phyloP scores from a whole-genome alignment of 768 basidiomycete genomes.

The Flagelloscypha sp. region DNA sequence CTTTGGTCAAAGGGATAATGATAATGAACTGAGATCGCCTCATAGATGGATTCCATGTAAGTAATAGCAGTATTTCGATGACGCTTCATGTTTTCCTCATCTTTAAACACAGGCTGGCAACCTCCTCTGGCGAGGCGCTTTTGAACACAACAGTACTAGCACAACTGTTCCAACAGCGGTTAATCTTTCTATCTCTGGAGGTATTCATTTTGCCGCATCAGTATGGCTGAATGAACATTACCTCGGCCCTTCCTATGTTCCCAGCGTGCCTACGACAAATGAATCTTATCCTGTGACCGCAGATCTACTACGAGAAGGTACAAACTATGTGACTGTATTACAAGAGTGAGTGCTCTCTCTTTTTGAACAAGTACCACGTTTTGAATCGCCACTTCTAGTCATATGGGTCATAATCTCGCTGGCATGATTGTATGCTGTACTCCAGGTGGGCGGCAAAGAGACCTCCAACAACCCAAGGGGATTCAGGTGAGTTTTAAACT shows the following conservation, averaged over 20 bases:
- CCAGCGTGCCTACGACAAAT: conserved; percentile 9
- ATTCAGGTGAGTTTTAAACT: too few species aligned
- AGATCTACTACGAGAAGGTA: conserved; percentile 5
- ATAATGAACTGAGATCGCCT: too few species aligned
- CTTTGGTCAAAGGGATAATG: background rate
- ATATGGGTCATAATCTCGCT: conserved; percentile 12
- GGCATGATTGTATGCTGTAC: conserved; percentile 12
- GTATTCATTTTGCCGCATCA: conserved; percentile 37
- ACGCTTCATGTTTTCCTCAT: background rate
- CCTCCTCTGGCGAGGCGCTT: conserved; percentile 9
- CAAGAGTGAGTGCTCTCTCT: conserved; percentile 10
- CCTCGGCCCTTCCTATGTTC: conserved; percentile 33
- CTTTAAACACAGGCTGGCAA: conserved; percentile 6
- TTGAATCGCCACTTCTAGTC: conserved; percentile 1
- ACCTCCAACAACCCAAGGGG: conserved; percentile 11
- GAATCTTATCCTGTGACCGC: conserved; percentile 7
- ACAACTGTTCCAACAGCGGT: conserved; percentile 7
- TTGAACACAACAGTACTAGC: conserved; percentile 7
- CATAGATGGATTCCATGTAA: too few species aligned
- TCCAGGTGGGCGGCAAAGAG: conserved; percentile 11
- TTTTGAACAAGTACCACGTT: background rate
- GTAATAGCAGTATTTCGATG: too few species aligned
- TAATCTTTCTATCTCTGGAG: conserved; percentile 11
- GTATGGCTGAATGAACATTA: conserved; percentile 52
- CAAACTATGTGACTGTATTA: conserved; percentile 10